Evolutionary conservation across 2,329 filamentous ascomycete genomes (phyloP).

Genomic region (Beauveria sp.): DNA sequence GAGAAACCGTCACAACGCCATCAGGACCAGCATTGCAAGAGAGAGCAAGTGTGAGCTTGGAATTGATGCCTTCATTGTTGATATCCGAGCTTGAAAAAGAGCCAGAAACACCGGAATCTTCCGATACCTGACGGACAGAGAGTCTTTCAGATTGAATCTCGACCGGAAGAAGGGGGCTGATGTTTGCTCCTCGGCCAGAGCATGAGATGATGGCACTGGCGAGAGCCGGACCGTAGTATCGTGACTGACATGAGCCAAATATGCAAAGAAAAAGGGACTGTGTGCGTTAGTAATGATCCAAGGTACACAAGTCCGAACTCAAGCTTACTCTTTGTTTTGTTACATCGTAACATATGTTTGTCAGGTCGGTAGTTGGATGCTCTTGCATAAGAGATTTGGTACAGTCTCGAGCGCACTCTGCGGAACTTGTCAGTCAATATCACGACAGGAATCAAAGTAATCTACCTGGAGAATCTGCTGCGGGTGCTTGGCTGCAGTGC

Average conservation of each 20-base stretch:
- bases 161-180: conserved; percentile 24
- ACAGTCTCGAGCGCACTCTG: conserved; percentile 18
- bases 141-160: conserved; percentile 17
- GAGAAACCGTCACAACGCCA: conserved; percentile 24
- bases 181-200: conserved; percentile 19
- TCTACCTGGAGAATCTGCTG: conserved; percentile 2
- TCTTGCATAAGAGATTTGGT: conserved; percentile 14
- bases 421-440: background rate
- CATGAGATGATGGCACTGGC: conserved; percentile 21
- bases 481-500: conserved; percentile 5
- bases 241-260: conserved; percentile 19
- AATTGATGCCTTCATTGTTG: conserved; percentile 12
- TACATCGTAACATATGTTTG: conserved; percentile 17
- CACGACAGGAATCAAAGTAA: no score
- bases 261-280: conserved; percentile 27
- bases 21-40: conserved; percentile 24
- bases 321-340: conserved; percentile 19
- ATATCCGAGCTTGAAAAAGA: conserved; percentile 7
- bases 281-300: background rate
- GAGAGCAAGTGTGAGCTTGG: conserved; percentile 19
- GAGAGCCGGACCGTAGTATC: conserved; percentile 24
- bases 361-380: conserved; percentile 12
- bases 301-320: background rate
- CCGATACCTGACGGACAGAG: conserved; percentile 10
- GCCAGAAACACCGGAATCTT: conserved; percentile 2